A percentile compares a stretch with the other conserved stretches of the same genome.
These are phyloP conservation scores for Talaromyces sp. DNA, from an alignment of 2,329 filamentous ascomycete genomes.

Conservation along the genomic window DNA sequence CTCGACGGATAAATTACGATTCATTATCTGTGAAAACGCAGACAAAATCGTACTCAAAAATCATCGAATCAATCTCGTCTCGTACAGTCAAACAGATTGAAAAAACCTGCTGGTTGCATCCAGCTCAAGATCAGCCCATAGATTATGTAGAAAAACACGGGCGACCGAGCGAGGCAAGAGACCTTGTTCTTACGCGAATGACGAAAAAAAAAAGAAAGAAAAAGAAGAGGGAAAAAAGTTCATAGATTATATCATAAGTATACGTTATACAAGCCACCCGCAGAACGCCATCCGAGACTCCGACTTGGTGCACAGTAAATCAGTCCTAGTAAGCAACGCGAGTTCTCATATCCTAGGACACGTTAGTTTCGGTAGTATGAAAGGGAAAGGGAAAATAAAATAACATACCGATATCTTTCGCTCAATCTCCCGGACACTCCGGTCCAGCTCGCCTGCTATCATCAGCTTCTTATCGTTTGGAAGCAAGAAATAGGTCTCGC, in stretches of 20 bases:
- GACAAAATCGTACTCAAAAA: constrained; percentile 49
- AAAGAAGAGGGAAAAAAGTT: neutral
- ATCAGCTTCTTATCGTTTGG: constrained; percentile 86
- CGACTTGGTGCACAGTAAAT: constrained; percentile 1
- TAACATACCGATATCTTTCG: constrained; percentile 73
- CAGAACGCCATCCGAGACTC: constrained; percentile 9
- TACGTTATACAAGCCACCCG: neutral
- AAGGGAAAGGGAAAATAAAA: neutral
- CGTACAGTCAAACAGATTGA: constrained; percentile 35
- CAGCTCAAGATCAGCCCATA: constrained; percentile 36
- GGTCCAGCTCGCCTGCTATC: constrained; percentile 89
- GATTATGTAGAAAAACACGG: constrained; percentile 14
- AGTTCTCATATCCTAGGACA: constrained; percentile 50
- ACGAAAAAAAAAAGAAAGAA: neutral
- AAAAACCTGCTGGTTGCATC: constrained; percentile 23
- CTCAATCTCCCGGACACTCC: constrained; percentile 88
- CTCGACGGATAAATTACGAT: constrained; percentile 44
- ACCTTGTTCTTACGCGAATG: constrained; percentile 18
- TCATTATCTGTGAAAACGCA: constrained; percentile 27
- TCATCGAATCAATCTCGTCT: constrained; percentile 43
- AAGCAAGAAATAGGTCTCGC: constrained; percentile 81
- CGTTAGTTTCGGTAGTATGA: constrained; percentile 13
- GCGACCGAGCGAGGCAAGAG: constrained; percentile 50
- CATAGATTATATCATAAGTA: neutral
- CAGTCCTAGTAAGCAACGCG: constrained; percentile 46